phyloP scores from a whole-genome alignment of 1,139 yeast species.

The Yamadazyma oceani region DNA sequence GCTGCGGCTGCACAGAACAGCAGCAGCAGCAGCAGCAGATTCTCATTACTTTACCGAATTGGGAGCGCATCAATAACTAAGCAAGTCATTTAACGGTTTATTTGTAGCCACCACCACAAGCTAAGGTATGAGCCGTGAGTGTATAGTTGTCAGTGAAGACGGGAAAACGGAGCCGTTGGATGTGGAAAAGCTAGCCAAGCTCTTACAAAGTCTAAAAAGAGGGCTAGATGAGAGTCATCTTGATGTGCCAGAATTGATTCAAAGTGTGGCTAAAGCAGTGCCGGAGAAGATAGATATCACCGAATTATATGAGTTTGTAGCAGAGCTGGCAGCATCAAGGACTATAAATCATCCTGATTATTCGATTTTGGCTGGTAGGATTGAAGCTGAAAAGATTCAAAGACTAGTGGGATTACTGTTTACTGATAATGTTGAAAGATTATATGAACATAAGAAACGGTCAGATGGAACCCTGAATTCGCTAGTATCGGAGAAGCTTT shows the following conservation, averaged over 20 bases:
- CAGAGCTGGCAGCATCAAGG: slow-evolving; percentile 48
- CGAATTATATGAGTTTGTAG: slow-evolving; percentile 38
- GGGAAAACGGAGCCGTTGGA: slow-evolving; percentile 16
- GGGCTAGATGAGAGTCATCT: slow-evolving; percentile 23
- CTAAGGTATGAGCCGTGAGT: neutral
- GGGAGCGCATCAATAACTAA: too few relatives aligned
- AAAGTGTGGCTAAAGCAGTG: slow-evolving; percentile 25
- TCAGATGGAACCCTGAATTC: slow-evolving; percentile 12
- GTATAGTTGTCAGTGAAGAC: slow-evolving; percentile 4
- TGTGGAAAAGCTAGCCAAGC: slow-evolving; percentile 14
- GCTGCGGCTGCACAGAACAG: neutral
- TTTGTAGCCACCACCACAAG: too few relatives aligned
- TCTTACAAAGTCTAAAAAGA: slow-evolving; percentile 18
- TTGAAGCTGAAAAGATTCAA: slow-evolving; percentile 37
- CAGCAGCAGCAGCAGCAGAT: slow-evolving; percentile 1
- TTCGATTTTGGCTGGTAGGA: slow-evolving; percentile 48
- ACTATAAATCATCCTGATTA: slow-evolving; percentile 49
- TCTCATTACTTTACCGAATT: neutral
- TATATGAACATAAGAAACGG: slow-evolving; percentile 21
- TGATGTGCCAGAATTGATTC: slow-evolving; percentile 23
- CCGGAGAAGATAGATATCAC: slow-evolving; percentile 32
- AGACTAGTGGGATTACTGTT: slow-evolving; percentile 26
- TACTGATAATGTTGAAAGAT: slow-evolving; percentile 30
- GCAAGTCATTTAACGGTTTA: too few relatives aligned
- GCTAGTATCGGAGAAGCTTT: slow-evolving; percentile 19